These are phyloP conservation scores for Lasiodiplodia citricola DNA, from an alignment of 2,329 filamentous ascomycete species.

Conservation along the genomic window DNA sequence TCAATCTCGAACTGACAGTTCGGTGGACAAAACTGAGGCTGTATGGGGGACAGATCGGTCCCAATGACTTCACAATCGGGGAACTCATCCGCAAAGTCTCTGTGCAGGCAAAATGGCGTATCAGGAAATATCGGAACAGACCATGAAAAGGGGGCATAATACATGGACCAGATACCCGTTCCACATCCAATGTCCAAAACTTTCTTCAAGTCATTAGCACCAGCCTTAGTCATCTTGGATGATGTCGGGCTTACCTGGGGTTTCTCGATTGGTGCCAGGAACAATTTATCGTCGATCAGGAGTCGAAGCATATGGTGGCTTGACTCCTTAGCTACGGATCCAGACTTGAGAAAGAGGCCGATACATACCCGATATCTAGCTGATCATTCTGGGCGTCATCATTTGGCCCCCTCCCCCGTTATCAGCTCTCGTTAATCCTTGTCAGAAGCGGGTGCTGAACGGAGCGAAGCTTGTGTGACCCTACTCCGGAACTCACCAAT, in stretches of 20 bases:
- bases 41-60: constrained; percentile 54
- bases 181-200: constrained; percentile 52
- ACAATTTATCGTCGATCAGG: constrained; percentile 34
- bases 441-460: not conserved
- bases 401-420: constrained; percentile 32
- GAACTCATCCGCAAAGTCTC: constrained; percentile 41
- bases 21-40: constrained; percentile 49
- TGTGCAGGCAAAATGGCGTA: constrained; percentile 37
- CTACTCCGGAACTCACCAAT: constrained; percentile 1
- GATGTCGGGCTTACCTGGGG: constrained; percentile 29
- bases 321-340: not conserved
- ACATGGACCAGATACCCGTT: constrained; percentile 51
- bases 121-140: not conserved
- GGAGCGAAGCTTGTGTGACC: not conserved
- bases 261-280: constrained; percentile 34
- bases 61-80: constrained; percentile 46
- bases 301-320: constrained; percentile 37
- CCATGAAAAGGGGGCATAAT: not conserved
- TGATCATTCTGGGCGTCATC: constrained; percentile 31
- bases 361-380: constrained; percentile 13
- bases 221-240: too few relatives aligned
- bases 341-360: not conserved
- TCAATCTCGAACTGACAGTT: constrained; percentile 59
- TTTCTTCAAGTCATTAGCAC: constrained; percentile 30
- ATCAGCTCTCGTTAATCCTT: not conserved